phyloP scores from a whole-genome alignment of 257 asterid genomes.

The Ilex asprella region DNA sequence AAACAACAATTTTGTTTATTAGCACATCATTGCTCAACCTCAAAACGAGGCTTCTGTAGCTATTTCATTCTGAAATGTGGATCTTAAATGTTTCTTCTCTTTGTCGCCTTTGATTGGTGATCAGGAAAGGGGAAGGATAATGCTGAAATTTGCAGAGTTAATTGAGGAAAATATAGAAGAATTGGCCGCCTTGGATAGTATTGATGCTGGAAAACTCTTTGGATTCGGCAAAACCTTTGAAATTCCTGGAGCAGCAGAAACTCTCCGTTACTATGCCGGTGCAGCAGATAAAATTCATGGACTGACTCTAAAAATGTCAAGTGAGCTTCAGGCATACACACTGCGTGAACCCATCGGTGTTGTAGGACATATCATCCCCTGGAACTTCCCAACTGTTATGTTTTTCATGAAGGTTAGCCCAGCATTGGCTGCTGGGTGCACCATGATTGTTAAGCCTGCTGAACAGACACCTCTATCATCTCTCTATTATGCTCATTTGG shows the following conservation, averaged over 20 bases:
- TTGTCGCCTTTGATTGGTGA: too few relatives aligned
- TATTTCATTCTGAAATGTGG: too few relatives aligned
- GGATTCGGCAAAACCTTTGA: slow-evolving; percentile 10
- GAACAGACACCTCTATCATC: slow-evolving; percentile 64
- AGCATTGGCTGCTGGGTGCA: slow-evolving; percentile 53
- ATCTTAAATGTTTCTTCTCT: too few relatives aligned
- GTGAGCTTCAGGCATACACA: slow-evolving; percentile 39
- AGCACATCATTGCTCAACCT: too few relatives aligned
- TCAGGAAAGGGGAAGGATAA: slow-evolving; percentile 47
- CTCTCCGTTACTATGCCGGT: slow-evolving; percentile 50
- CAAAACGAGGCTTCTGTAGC: too few relatives aligned
- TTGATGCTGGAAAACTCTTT: slow-evolving; percentile 45
- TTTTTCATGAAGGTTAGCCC: slow-evolving; percentile 52
- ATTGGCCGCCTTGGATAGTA: slow-evolving; percentile 36
- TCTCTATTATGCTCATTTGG: slow-evolving; percentile 40
- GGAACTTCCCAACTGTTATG: slow-evolving; percentile 56
- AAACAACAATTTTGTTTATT: too few relatives aligned
- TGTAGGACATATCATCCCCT: slow-evolving; percentile 50
- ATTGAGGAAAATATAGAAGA: slow-evolving; percentile 38
- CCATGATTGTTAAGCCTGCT: slow-evolving; percentile 55
- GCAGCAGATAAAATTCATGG: slow-evolving; percentile 63
- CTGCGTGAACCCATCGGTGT: slow-evolving; percentile 56
- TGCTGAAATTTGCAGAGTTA: slow-evolving; percentile 46
- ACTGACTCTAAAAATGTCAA: slow-evolving; percentile 38
- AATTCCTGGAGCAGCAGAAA: slow-evolving; percentile 30